Percentiles rank a stretch among this genome's conserved stretches.
Conservation (phyloP, 140 eudicot species). For the Erigeron philadelphicus region DNA sequence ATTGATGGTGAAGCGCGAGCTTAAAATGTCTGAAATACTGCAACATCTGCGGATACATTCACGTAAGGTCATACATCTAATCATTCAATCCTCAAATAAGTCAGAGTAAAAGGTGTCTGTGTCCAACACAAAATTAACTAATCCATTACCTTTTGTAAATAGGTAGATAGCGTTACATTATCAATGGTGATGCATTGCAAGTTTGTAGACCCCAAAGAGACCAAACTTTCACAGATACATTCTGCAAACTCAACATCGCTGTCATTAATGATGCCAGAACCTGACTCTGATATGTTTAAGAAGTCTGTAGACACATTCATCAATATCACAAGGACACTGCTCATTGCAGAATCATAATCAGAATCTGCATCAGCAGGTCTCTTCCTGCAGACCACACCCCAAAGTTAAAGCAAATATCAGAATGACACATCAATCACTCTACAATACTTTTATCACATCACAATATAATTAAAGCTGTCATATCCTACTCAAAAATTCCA, state of each 20-base stretch:
- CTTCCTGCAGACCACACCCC: conserved; percentile 57
- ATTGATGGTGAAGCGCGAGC: conserved; percentile 72
- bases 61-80: conserved; percentile 20
- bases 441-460: conserved; percentile 10
- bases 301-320: conserved; percentile 76
- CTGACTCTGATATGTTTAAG: conserved; percentile 45
- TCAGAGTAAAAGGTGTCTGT: not conserved
- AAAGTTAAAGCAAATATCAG: conserved; percentile 10
- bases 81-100: not conserved
- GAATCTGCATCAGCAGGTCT: conserved; percentile 75
- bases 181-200: conserved; percentile 70
- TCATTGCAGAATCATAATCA: conserved; percentile 84
- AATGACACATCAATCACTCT: conserved; percentile 15
- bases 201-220: conserved; percentile 77
- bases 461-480: not conserved
- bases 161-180: conserved; percentile 43
- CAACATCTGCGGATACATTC: conserved; percentile 68
- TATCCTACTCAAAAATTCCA: not conserved
- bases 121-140: conserved; percentile 6
- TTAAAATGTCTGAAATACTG: conserved; percentile 81
- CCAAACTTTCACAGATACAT: conserved; percentile 86
- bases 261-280: conserved; percentile 40
- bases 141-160: conserved; percentile 72
- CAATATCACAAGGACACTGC: conserved; percentile 61
- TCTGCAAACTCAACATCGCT: conserved; percentile 78